Percentiles rank a stretch among this genome's conserved stretches.
Evolutionary conservation across 257 asterid genomes (phyloP).

Genomic region (Solanum peruvianum): DNA sequence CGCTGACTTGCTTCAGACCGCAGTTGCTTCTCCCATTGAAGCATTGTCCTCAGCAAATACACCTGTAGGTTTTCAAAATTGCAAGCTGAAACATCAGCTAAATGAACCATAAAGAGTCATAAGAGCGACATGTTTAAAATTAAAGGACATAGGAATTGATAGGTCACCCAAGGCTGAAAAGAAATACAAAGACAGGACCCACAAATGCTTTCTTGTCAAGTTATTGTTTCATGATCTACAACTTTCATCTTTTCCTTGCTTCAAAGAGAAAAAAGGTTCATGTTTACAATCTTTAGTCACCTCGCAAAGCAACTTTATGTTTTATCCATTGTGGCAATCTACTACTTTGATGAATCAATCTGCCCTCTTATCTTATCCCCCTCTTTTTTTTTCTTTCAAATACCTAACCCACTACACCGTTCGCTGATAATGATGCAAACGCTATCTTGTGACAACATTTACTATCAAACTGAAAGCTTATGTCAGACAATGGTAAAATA

Average conservation of each 20-base stretch:
- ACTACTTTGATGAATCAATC: neutral
- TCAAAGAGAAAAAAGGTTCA: neutral
- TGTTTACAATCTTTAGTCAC: neutral
- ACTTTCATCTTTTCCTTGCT: neutral
- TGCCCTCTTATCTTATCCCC: neutral
- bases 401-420: neutral
- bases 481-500: neutral
- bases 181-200: neutral
- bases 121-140: neutral
- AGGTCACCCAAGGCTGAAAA: neutral
- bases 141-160: neutral
- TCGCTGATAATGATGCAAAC: neutral
- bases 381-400: neutral
- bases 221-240: neutral
- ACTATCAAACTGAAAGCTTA: neutral
- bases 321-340: neutral
- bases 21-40: slow-evolving; percentile 94
- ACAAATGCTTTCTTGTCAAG: neutral
- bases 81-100: neutral
- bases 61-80: slow-evolving; percentile 27
- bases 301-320: neutral
- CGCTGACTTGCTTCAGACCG: slow-evolving; percentile 64
- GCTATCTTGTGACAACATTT: neutral
- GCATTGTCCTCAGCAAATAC: slow-evolving; percentile 81
- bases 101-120: neutral